Conservation (phyloP, 129 eudicot genomes). For the Arctium minus region DNA sequence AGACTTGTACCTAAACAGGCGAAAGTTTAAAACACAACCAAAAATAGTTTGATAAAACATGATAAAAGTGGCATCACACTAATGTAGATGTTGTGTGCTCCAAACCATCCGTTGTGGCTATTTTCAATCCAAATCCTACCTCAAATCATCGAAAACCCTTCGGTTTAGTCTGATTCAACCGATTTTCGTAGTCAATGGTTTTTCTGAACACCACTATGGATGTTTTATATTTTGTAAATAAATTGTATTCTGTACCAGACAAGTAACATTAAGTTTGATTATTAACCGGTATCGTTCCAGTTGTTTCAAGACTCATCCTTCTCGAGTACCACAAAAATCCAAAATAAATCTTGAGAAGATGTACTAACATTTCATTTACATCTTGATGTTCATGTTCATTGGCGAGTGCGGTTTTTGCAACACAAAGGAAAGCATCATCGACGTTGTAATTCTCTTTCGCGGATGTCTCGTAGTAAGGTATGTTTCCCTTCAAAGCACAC, state of each 20-base stretch:
- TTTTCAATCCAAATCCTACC: not conserved
- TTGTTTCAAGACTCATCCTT: not conserved
- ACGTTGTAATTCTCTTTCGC: slow-evolving; percentile 84
- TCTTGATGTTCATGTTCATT: slow-evolving; percentile 45
- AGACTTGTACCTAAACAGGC: not conserved
- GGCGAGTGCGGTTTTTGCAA: slow-evolving; percentile 64
- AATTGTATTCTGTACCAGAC: not conserved
- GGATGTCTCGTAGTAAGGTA: slow-evolving; percentile 87
- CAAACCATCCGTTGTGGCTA: not conserved
- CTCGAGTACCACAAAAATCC: not conserved
- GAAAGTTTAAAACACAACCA: not conserved
- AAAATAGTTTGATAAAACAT: not conserved
- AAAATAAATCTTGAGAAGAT: not conserved
- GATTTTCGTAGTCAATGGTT: not conserved
- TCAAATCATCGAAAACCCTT: too few relatives aligned
- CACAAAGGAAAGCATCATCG: slow-evolving; percentile 61
- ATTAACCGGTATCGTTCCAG: not conserved
- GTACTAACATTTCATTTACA: slow-evolving; percentile 45
- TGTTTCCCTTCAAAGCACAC: slow-evolving; percentile 72
- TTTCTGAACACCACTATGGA: not conserved
- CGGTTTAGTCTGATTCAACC: not conserved
- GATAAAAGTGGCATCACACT: not conserved
- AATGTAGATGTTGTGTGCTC: not conserved
- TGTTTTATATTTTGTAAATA: not conserved
- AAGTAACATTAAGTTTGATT: not conserved